These are phyloP conservation scores for Thalassiosira mediterranea DNA, from an alignment of 352 stramenopile species.

Conservation along the genomic window DNA sequence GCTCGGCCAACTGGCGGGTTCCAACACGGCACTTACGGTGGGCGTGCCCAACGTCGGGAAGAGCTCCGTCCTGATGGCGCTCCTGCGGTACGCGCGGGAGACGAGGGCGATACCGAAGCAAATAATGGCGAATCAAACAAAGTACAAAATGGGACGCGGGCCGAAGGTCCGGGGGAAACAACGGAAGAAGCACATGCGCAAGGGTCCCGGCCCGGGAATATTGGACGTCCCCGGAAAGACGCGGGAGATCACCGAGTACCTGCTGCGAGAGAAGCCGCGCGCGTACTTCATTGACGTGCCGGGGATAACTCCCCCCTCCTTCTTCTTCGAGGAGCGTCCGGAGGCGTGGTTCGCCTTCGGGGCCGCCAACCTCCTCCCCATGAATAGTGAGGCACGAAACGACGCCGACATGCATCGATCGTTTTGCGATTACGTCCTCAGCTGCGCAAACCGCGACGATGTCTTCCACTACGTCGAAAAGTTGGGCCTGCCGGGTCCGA, in stretches of 20 bases:
- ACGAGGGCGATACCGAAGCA: constrained; percentile 8
- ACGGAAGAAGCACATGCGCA: not conserved
- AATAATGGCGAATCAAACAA: too few species aligned
- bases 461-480: constrained; percentile 31
- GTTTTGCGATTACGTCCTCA: constrained; percentile 20
- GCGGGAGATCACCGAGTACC: constrained; percentile 28
- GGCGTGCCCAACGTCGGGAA: constrained; percentile 33
- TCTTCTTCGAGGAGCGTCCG: constrained; percentile 30
- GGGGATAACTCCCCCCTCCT: constrained; percentile 23
- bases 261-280: constrained; percentile 22
- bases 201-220: constrained; percentile 1
- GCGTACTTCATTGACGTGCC: constrained; percentile 38
- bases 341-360: constrained; percentile 21
- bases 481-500: constrained; percentile 24
- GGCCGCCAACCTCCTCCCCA: constrained; percentile 12
- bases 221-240: constrained; percentile 27
- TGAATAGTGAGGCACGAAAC: not conserved
- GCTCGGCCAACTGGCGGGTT: constrained; percentile 1
- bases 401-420: constrained; percentile 10
- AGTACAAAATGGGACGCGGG: too few species aligned
- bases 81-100: constrained; percentile 1
- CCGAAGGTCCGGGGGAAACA: not conserved
- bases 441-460: constrained; percentile 15
- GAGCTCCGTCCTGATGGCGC: constrained; percentile 7
- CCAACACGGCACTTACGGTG: constrained; percentile 28